Base-by-base conservation (phyloP, 768 basidiomycete genomes). In the Termitomyces sp. region DNA sequence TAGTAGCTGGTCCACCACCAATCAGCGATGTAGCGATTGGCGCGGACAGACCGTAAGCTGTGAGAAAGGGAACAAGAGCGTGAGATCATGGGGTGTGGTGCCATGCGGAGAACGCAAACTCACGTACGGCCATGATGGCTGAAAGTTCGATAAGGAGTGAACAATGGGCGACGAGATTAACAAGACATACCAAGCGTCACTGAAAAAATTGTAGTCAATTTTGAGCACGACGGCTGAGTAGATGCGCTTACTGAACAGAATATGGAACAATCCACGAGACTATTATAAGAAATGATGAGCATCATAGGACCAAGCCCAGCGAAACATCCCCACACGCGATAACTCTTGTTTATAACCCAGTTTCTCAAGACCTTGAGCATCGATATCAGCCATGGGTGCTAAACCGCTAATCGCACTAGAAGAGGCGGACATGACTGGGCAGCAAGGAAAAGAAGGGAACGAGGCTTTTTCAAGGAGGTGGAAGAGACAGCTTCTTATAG, bases 101-200 rank as follows among this genome's bases (percentile, higher is more conserved):
- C 43, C 42, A 49, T 24, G 28, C 13, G 10, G 43, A 42, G 2
- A 45, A 22, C 20, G 22, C 4, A 2, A 32, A 79, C 83, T 69
- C 62, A 84, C 83, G 83, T 58, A 85, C 83, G 32, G 83, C 82
- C 73, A 84, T 79, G 33, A 85, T 84, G 10, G 83, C 83, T 84
- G 50, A 24, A 30, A 52, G 14, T 42, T 42, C 13, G 36, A 48
- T 14, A 12, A 36, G 26, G 13, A 20, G 38, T 64, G 46, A 68
- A 59, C 10, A 18, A 5, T 35, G 26, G 38, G 18, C 28, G 49
- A 16, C 28, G 40, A 26, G 40, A 20, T 24, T n/a, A 45, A 46
- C 14, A 28, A 49, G 28, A 65, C 70, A 14, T 58, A 82, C 81
- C 78, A 35, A 83, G 69, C 1, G 77, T 72, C 82, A 82, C 80